phyloP scores from a whole-genome alignment of 2,329 filamentous ascomycete genomes.

The Clonostachys chloroleuca region DNA sequence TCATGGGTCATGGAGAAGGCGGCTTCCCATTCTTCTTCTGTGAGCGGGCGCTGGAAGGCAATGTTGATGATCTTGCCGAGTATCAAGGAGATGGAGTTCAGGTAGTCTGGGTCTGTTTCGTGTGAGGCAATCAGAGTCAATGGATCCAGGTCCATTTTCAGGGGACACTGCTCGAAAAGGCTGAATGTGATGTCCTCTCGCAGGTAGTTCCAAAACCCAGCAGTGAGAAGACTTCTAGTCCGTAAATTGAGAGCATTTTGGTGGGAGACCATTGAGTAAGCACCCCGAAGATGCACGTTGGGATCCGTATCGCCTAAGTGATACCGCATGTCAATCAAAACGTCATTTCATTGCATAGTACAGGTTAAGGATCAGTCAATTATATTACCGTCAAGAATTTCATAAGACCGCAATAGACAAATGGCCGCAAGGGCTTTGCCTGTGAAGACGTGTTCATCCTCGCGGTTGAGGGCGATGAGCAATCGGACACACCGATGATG shows the following conservation, averaged over 20 bases:
- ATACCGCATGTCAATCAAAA: neutral
- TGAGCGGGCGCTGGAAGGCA: constrained; percentile 13
- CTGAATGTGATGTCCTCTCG: constrained; percentile 50
- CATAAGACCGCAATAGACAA: constrained; percentile 41
- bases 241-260: constrained; percentile 11
- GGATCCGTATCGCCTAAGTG: constrained; percentile 28
- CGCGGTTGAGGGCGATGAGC: constrained; percentile 27
- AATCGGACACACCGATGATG: constrained; percentile 31
- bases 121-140: constrained; percentile 5
- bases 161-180: constrained; percentile 31
- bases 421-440: constrained; percentile 38
- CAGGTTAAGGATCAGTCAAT: neutral
- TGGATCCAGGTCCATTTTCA: constrained; percentile 31
- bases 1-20: constrained; percentile 7
- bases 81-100: constrained; percentile 35
- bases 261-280: constrained; percentile 34
- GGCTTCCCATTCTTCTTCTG: constrained; percentile 10
- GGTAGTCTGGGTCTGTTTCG: constrained; percentile 14
- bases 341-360: neutral
- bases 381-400: constrained; percentile 36
- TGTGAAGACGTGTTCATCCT: constrained; percentile 18
- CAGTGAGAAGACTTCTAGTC: constrained; percentile 20
- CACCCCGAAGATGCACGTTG: constrained; percentile 39
- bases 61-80: constrained; percentile 37
- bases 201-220: constrained; percentile 46